phyloP scores from a whole-genome alignment of 176 grass and related monocot species.

The Pontederia crassipes region DNA sequence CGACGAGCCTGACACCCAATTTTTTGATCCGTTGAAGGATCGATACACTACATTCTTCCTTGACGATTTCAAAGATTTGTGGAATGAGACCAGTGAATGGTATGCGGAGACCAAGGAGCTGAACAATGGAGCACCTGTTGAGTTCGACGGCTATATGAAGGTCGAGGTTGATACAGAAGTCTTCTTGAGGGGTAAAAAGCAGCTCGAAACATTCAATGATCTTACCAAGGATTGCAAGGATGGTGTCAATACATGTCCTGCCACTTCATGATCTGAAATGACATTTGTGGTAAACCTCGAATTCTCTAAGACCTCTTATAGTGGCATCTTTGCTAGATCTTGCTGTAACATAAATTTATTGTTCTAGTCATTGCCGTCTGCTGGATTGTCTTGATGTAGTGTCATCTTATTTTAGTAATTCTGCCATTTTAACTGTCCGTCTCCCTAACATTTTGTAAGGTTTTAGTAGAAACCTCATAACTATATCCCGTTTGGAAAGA shows the following conservation, averaged over 20 bases:
- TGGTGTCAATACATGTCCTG: constrained; percentile 14
- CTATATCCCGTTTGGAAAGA: too few relatives aligned
- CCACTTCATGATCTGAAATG: constrained; percentile 7
- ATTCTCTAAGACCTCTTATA: neutral
- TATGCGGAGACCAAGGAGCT: constrained; percentile 14
- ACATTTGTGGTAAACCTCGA: neutral
- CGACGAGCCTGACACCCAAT: constrained; percentile 2
- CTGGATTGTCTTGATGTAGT: too few relatives aligned
- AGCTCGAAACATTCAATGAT: constrained; percentile 22
- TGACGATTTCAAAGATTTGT: constrained; percentile 14
- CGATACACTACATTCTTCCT: constrained; percentile 14
- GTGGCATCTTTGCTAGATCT: too few relatives aligned
- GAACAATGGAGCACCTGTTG: neutral
- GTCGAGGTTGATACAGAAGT: constrained; percentile 17
- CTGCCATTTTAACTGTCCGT: too few relatives aligned
- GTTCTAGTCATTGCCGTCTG: too few relatives aligned
- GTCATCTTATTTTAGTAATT: too few relatives aligned
- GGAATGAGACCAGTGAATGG: constrained; percentile 18
- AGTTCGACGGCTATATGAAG: constrained; percentile 19
- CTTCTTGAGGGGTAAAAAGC: constrained; percentile 19
- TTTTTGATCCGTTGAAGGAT: constrained; percentile 19
- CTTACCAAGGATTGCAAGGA: constrained; percentile 16
- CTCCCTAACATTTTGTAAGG: too few relatives aligned
- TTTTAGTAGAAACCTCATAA: too few relatives aligned
- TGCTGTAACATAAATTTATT: too few relatives aligned